Evolutionary conservation across 1,284 basidiomycete genomes (phyloP), one percentile per base, ranked within the genome.

Genomic region (Microstroma glucosiphilum): DNA sequence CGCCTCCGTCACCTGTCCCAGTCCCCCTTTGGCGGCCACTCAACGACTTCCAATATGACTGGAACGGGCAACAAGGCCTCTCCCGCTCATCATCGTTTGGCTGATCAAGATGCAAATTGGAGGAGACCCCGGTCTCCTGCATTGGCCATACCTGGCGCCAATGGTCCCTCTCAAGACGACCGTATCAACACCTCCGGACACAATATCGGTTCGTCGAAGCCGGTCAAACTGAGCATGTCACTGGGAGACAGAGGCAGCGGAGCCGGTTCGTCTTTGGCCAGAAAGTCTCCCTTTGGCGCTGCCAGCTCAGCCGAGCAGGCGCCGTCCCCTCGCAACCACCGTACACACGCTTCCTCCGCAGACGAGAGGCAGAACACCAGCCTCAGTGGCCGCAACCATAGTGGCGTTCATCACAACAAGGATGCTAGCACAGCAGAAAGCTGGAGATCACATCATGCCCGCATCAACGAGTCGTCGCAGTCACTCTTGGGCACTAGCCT

Each of bases 41-140:
- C 9, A 4, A 37, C 30, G 30, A 37, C 3, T 37, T 37, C 30
- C 30, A 37, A 3, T 37, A 37, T 37, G 30, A 37, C 30, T 37
- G 30, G 30, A 3, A 37, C 9, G 30, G 30, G 30, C 30, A 37
- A 37, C 30, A 37, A 37, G 30, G 30, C 30, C 30, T 37, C 30
- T 9, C 30, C 30, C 30, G 30, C 30, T 9, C 30, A 37, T 37
- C 51, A 54, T 21, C 15, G 17, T 13, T 13, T 54, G 51, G 51
- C 51, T 15, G 51, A 54, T 25, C 51, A 54, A 25, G 51, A 54
- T 23, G 26, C 21, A 15, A 54, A 54, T 54, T 54, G 51, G 51
- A 17, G 51, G 17, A 54, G 21, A 21, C 51, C 51, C 19, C 51
- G 51, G 6, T 41, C 57, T 19, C 21, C 25, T 19, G 51, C 43